Conservation (phyloP, 139 green algal genomes). For the Tetratostichococcus sp. region DNA sequence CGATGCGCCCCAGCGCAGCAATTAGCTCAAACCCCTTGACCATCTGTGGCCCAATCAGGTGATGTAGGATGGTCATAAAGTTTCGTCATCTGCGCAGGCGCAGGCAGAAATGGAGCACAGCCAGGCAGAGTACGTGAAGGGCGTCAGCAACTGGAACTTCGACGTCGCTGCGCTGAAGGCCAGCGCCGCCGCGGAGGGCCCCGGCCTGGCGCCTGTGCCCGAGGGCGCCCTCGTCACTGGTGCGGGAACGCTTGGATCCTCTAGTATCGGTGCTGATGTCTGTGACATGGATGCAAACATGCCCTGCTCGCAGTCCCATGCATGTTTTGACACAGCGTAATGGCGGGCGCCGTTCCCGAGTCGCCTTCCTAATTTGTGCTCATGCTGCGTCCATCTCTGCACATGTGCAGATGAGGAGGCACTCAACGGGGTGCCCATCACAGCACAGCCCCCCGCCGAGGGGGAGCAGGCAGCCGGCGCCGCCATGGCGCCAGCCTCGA, state of each 20-base stretch:
- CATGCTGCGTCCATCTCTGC: no score
- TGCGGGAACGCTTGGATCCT: background rate
- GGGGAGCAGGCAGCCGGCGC: background rate
- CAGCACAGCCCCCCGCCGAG: background rate
- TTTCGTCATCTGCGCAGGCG: no score
- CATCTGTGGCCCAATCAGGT: no score
- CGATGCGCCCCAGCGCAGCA: no score
- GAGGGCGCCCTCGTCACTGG: background rate
- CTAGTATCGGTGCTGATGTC: no score
- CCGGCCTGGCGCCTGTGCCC: slow-evolving; percentile 1
- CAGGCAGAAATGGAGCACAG: slow-evolving; percentile 2
- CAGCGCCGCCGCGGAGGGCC: slow-evolving; percentile 57
- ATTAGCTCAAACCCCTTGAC: no score
- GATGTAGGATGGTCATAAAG: no score
- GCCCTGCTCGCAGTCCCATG: no score
- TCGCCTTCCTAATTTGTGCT: no score
- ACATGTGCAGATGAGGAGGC: background rate
- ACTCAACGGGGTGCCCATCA: background rate
- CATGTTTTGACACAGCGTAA: no score
- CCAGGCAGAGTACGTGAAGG: slow-evolving; percentile 77
- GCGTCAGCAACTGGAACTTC: slow-evolving; percentile 92
- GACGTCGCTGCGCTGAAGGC: slow-evolving; percentile 83
- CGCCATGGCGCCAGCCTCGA: background rate
- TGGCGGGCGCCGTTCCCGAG: no score
- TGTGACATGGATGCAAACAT: no score